Base-by-base conservation (phyloP, 768 basidiomycete species). In the Brasilioporus rufonigricans region DNA sequence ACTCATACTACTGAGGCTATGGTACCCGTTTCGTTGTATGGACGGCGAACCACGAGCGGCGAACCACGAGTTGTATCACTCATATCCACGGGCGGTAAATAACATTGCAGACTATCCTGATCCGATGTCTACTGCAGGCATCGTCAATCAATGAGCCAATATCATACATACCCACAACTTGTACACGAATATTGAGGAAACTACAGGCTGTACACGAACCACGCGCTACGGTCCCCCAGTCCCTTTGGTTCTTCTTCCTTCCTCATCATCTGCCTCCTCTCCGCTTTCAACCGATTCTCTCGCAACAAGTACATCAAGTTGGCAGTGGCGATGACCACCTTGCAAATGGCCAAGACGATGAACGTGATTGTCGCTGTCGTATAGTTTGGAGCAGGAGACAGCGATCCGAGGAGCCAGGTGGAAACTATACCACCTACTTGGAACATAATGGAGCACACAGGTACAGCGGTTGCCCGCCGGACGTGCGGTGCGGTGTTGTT, bases 201-300 rank as follows among this genome's bases (percentile, higher is more conserved):
- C 19, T 70, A 81, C 38, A 81, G 55, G 23, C 68, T 78, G 60
- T 82, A 82, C 19, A 74, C 65, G 61, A 80, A 83, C 81, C 81
- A 83, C 1, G 81, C 81, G 50, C 77, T 80, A 49, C 64, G 67
- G 63, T 83, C 80, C 4, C 81, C 80, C 44, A 81, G 64, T 1
- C 74, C 73, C 5, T 69, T 61, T 6, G 65, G 59, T 59, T 82
- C 82, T 12, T 76, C 70, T 8, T 61, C 64, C 33, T 67, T 66
- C 1, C 52, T 49, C 47, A 65, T 68, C 24, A 32, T 68, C 31
- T 60, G 62, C 55, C 80, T 71, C 39, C 65, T 67, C 35, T 47
- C 57, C 13, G 26, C 44, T 52, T 52, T 52, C 26, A 44, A 29
- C 7, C 21, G 27, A 16, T 39, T 52, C 29, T 45, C 10, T 27